A percentile compares a stretch with the other conserved stretches of the same genome.
Conservation (phyloP, 768 basidiomycete genomes). For the Leccinum disarticulatum region DNA sequence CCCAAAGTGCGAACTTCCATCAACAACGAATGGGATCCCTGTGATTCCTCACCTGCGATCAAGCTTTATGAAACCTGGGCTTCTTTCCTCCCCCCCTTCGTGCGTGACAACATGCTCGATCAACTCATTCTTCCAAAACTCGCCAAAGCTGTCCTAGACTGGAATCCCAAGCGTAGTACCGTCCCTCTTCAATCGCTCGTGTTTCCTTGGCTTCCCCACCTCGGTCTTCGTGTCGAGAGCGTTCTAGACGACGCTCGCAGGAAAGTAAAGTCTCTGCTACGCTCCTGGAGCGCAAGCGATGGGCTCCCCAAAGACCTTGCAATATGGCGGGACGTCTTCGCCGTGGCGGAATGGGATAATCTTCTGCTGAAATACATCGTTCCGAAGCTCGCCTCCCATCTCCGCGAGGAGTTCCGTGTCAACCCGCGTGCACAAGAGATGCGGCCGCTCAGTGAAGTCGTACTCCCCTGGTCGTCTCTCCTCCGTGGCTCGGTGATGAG, state of each 20-base stretch:
- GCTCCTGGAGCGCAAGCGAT: constrained; percentile 72
- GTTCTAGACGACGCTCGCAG: constrained; percentile 85
- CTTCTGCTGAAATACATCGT: constrained; percentile 89
- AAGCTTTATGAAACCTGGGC: constrained; percentile 88
- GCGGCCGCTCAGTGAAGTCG: constrained; percentile 65
- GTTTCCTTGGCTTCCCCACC: constrained; percentile 94
- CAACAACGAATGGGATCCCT: constrained; percentile 92
- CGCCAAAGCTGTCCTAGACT: constrained; percentile 76
- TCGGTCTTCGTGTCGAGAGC: constrained; percentile 79
- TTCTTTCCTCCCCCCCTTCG: constrained; percentile 82
- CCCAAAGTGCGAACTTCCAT: constrained; percentile 91
- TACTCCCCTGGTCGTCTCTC: constrained; percentile 74
- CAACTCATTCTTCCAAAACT: constrained; percentile 96
- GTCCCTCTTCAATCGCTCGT: constrained; percentile 75
- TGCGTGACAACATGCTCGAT: constrained; percentile 92
- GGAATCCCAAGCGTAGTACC: constrained; percentile 63
- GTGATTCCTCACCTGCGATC: constrained; percentile 70
- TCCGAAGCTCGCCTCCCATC: constrained; percentile 80
- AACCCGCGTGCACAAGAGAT: constrained; percentile 92
- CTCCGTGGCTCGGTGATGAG: constrained; percentile 76
- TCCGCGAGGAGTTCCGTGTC: constrained; percentile 85
- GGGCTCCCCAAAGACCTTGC: constrained; percentile 72
- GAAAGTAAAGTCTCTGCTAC: constrained; percentile 77
- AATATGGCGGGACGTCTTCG: constrained; percentile 87
- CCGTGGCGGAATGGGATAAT: constrained; percentile 82